Base-by-base conservation (phyloP, 768 basidiomycete species). In the Cystobasidium ongulense region DNA sequence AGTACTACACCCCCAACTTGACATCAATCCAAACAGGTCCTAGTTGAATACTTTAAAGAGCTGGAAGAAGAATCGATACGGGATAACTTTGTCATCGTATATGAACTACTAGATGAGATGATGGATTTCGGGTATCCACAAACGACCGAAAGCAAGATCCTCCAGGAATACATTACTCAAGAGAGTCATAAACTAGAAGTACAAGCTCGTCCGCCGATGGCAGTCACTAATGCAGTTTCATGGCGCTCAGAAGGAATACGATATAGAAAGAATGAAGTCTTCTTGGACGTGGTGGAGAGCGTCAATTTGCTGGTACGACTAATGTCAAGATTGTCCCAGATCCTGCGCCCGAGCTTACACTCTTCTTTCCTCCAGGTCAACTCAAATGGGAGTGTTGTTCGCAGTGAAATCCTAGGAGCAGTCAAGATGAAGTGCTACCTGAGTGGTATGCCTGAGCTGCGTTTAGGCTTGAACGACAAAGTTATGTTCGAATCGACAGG, bases 371-470 rank as follows among this genome's bases (percentile, higher is more conserved):
- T 57, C 1, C 78, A 95, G 92, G 93, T 98, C 65, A 99, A 99
- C 79, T 89, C 94, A 7, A 91, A 91, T 76, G 95, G 95, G 39
- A 95, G 92, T 79, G 96, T 99, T 38, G 91, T 98, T 18, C 88
- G 96, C 59, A 93, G 91, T 18, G 96, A 99, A 82, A 98, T 99
- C 77, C 83, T 98, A 1, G 96, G 96, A n/a, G 92, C 93, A 0
- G 86, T 99, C 79, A 98, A 99, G 86, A 98, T 98, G 96, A 98
- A 98, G 82, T 98, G 95, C 81, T 99, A 97, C 81, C 85, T 99
- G 1, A 93, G 92, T 10, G 96, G 96, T n/a, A 99, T 98, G 96
- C 96, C 96, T 21, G 96, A 99, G 80, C 84, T 98, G 57, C 86
- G 95, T 73, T 82, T 99, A 33, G 96, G 95, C 1, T 84, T 99